Conservation (phyloP, 495 filamentous ascomycete genomes). For the Penicillium crystallinum region DNA sequence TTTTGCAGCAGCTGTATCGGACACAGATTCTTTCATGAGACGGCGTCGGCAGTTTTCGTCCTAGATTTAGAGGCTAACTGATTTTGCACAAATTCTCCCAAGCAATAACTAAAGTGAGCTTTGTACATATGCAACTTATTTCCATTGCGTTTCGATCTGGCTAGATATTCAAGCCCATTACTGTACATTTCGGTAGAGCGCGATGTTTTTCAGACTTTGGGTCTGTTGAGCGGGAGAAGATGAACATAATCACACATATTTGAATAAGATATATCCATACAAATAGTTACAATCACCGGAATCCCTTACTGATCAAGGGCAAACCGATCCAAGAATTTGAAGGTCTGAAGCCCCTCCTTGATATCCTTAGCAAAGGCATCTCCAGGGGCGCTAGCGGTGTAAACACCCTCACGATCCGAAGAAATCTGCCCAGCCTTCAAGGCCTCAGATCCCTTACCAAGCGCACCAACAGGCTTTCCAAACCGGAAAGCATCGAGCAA, state of each 20-base stretch:
- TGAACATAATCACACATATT: background rate
- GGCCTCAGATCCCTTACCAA: slow-evolving; percentile 45
- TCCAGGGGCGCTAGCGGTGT: slow-evolving; percentile 23
- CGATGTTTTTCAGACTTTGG: no score
- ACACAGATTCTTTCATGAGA: slow-evolving; percentile 7
- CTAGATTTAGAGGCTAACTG: background rate
- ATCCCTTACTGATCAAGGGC: slow-evolving; percentile 23
- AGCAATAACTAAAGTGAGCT: background rate
- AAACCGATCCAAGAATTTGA: slow-evolving; percentile 56
- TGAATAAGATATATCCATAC: background rate
- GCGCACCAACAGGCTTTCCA: slow-evolving; percentile 65
- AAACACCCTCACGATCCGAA: slow-evolving; percentile 47
- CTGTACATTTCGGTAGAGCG: no score
- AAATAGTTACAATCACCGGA: background rate
- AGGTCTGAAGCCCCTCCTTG: slow-evolving; percentile 57
- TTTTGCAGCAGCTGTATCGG: slow-evolving; percentile 1
- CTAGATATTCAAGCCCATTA: background rate
- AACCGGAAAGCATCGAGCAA: slow-evolving; percentile 61
- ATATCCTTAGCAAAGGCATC: slow-evolving; percentile 43
- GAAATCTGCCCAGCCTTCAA: slow-evolving; percentile 41
- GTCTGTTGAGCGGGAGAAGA: background rate
- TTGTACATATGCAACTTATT: background rate
- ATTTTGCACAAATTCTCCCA: background rate
- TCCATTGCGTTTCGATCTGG: no score
- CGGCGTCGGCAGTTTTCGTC: slow-evolving; percentile 6